These are phyloP conservation scores for Starmerella roubikii DNA, from an alignment of 805 yeast species.

Conservation along the genomic window DNA sequence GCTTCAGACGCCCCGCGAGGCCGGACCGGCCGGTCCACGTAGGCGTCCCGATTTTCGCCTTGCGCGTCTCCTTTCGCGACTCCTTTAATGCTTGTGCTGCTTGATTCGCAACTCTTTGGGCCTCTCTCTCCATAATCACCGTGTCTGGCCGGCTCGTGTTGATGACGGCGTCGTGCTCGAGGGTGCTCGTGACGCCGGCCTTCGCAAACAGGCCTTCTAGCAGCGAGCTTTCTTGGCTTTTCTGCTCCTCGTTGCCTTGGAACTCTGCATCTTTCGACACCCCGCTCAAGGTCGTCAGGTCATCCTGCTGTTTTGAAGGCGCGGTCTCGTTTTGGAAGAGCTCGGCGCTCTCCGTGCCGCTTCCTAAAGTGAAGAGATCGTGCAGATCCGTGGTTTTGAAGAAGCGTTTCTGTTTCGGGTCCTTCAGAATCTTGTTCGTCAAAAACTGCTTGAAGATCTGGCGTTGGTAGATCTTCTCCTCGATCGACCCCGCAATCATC, in stretches of 20 bases:
- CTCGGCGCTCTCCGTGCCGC: constrained; percentile 55
- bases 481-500: constrained; percentile 90
- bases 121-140: constrained; percentile 48
- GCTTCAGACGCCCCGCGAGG: constrained; percentile 44
- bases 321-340: constrained; percentile 32
- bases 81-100: constrained; percentile 46
- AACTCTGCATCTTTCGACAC: constrained; percentile 23
- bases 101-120: constrained; percentile 43
- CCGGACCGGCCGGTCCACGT: constrained; percentile 97
- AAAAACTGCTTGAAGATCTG: constrained; percentile 91
- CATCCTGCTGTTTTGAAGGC: constrained; percentile 21
- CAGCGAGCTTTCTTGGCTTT: constrained; percentile 29
- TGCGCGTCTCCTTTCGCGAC: constrained; percentile 42
- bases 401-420: constrained; percentile 86
- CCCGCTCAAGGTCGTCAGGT: constrained; percentile 18
- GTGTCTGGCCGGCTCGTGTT: constrained; percentile 41
- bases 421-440: constrained; percentile 85
- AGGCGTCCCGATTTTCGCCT: constrained; percentile 56
- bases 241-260: constrained; percentile 42
- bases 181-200: constrained; percentile 57
- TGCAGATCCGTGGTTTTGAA: constrained; percentile 86
- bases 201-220: constrained; percentile 65
- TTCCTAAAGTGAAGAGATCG: constrained; percentile 71
- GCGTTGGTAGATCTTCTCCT: constrained; percentile 91
- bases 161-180: constrained; percentile 68